These are phyloP conservation scores for Termitomyces sp. DNA, from an alignment of 768 basidiomycete species.

Conservation along the genomic window DNA sequence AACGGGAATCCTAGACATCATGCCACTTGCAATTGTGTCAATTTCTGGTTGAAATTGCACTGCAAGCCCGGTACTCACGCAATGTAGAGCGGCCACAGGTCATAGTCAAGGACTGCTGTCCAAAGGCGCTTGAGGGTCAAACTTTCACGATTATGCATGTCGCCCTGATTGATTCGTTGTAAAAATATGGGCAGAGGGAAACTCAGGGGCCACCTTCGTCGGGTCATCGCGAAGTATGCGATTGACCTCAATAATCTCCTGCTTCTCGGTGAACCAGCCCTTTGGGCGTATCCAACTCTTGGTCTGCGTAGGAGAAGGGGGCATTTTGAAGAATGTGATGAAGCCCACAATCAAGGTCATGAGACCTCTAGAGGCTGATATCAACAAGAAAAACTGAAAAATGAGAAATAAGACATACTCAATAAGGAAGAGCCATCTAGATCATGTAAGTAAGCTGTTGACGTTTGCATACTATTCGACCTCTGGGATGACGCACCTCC, in stretches of 20 bases:
- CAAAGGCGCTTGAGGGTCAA: constrained; percentile 47
- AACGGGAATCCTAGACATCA: constrained; percentile 51
- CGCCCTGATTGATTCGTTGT: constrained; percentile 32
- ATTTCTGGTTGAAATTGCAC: neutral
- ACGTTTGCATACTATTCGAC: too few species aligned
- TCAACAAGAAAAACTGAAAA: neutral
- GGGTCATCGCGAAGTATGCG: constrained; percentile 65
- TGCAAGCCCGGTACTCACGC: constrained; percentile 27
- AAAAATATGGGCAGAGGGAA: neutral
- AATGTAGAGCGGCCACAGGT: constrained; percentile 65
- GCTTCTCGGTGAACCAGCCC: constrained; percentile 62
- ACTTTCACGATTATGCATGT: constrained; percentile 72
- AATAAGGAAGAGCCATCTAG: constrained; percentile 53
- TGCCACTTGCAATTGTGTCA: constrained; percentile 32
- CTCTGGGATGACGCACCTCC: too few species aligned
- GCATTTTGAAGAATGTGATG: constrained; percentile 55
- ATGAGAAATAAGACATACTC: constrained; percentile 28
- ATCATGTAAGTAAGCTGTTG: neutral
- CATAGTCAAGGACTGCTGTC: constrained; percentile 55
- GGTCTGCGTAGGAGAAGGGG: constrained; percentile 58
- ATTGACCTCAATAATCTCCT: constrained; percentile 58
- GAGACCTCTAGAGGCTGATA: constrained; percentile 27
- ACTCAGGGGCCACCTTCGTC: constrained; percentile 35
- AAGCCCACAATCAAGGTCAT: constrained; percentile 52
- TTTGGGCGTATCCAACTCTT: constrained; percentile 54